Evolutionary conservation across 1,284 basidiomycete genomes (phyloP), one percentile per base, ranked within the genome.

Genomic region (Wolfiporia cocos): DNA sequence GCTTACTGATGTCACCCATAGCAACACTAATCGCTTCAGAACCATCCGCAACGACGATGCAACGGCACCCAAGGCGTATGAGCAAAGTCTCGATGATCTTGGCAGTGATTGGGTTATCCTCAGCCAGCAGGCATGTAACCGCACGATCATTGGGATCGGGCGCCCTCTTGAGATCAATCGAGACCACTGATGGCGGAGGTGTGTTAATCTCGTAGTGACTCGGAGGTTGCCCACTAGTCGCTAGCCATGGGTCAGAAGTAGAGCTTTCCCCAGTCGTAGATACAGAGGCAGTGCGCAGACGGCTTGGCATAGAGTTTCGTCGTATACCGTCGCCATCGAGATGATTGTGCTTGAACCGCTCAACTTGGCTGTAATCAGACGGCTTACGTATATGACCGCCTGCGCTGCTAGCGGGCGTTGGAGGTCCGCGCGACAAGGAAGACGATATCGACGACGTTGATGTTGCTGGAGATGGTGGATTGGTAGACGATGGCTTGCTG

Each of bases 91-190:
- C 94, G 44, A 98, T 83, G 36, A 97, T 94, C 71, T 93, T 95
- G 41, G 87, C 90, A 0, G 91, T 93, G 54, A 94, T 96, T 1
- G 95, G 95, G 58, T 99, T 99, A 59, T 98, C 93, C 61, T 99
- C 96, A 0, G 94, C 96, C 35, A 99, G 76, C 26, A 99, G 66
- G 55, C 92, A 94, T 17, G 90, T 93, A 41, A 98, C 82, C 15
- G 84, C 82, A 33, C 88, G 77, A 59, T 91, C 88, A 51, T 63
- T 74, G 21, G 76, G 77, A 61, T 88, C 82, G 3, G 79, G 77
- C 6, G 74, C 78, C 59, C 78, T 78, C 58, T 75, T 75, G 58
- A 86, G 58, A 56, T 89, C 87, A 47, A 85, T 78, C 1, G 85
- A 88, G 46, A 81, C 78, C 15, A 89, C 80, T 18, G 85, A 89